Evolutionary conservation across 768 basidiomycete genomes (phyloP), one percentile per base, ranked within the genome.

Genomic region (Calocybe indica): DNA sequence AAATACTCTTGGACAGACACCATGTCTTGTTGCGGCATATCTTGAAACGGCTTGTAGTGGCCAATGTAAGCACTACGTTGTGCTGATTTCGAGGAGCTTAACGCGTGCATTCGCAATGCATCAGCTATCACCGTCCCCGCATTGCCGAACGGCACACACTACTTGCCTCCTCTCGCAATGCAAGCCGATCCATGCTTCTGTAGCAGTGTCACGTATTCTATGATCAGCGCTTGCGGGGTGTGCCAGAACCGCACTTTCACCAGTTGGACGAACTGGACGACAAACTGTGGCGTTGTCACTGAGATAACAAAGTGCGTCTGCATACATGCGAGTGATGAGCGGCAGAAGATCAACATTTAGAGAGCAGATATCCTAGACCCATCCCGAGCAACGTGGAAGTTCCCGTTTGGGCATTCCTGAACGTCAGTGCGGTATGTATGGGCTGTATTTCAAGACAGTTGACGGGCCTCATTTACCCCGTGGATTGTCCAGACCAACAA

Each of bases 381-480:
- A 62, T 82, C 37, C 79, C 83, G 11, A 2, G 46, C 5, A 62
- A 55, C 11, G 71, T 72, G 1, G 58, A 61, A 7, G 65, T 84
- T 10, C 83, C 83, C 6, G 45, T 54, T 1, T 85, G 82, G 82
- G 80, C 82, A 7, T 79, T 68, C 54, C 65, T 79, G 38, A 66
- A 83, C 45, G 69, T 83, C 43, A 68, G 68, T 5, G 52, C 66
- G 59, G 65, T 74, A 35, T 37, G 59, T 52, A 29, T 14, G 14
- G 22, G n/a, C 12, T n/a, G 11, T 33, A 5, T 28, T 44, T 13
- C 15, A 3, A 43, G 37, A 41, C 11, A 2, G 1, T 37, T 31
- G n/a, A n/a, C n/a, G 40, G 43, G 32, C 10, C 45, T 28, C 40
- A 13, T 43, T 40, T 50, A 38, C 46, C 45, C 29, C 39, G 47